Percentiles rank a stretch among this genome's conserved stretches.
These are phyloP conservation scores for Pestalotiopsis sp. DNA, from an alignment of 2,329 filamentous ascomycete genomes.

Conservation along the genomic window DNA sequence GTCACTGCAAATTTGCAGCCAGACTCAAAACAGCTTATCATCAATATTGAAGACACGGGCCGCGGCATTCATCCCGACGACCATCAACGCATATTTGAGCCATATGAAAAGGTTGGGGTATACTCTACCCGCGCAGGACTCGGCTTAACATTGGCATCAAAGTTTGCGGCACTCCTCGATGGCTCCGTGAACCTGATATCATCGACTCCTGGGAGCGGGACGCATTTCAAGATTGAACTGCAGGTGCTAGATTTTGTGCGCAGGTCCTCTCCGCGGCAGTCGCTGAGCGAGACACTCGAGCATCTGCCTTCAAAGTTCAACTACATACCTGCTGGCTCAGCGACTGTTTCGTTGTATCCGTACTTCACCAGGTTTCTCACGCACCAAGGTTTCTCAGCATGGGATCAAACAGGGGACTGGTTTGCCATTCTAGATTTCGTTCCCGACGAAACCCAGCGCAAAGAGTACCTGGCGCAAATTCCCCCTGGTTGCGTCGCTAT, in stretches of 20 bases:
- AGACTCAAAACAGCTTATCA: conserved; percentile 31
- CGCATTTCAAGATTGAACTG: conserved; percentile 38
- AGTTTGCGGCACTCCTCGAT: conserved; percentile 41
- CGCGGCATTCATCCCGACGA: conserved; percentile 38
- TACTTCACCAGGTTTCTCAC: neutral
- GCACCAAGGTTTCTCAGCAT: neutral
- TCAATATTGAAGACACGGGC: conserved; percentile 47
- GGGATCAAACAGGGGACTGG: neutral
- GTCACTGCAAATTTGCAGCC: conserved; percentile 33
- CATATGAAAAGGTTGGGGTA: conserved; percentile 43
- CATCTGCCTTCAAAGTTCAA: neutral
- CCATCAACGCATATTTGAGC: conserved; percentile 41
- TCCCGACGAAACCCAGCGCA: neutral
- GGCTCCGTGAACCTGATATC: conserved; percentile 39
- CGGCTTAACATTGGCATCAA: conserved; percentile 43
- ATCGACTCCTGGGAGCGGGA: conserved; percentile 36
- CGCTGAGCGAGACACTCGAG: neutral
- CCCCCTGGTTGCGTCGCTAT: neutral
- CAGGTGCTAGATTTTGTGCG: neutral
- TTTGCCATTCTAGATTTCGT: conserved; percentile 1
- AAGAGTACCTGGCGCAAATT: neutral
- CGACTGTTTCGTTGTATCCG: neutral
- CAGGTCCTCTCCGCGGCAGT: neutral
- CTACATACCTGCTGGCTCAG: conserved; percentile 4
- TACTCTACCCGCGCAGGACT: conserved; percentile 42